These are phyloP conservation scores for Podospora anserina DNA, from an alignment of 495 filamentous ascomycete species.

Conservation along the genomic window DNA sequence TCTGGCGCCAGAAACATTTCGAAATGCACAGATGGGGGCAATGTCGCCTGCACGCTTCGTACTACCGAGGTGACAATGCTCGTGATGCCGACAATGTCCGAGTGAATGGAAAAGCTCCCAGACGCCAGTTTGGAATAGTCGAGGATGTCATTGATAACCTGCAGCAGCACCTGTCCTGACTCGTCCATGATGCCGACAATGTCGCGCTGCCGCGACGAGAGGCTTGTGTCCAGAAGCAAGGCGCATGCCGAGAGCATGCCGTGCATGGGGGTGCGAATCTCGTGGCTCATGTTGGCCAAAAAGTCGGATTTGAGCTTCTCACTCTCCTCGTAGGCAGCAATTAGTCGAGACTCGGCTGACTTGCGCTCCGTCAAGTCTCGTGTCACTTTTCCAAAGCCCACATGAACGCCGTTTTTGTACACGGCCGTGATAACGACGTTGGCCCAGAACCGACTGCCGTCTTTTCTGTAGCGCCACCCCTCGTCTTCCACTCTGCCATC, in stretches of 20 bases:
- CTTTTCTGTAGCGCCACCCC: slow-evolving; percentile 62
- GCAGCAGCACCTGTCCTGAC: slow-evolving; percentile 46
- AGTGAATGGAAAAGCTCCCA: slow-evolving; percentile 45
- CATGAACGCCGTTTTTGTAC: slow-evolving; percentile 53
- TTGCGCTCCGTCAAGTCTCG: slow-evolving; percentile 62
- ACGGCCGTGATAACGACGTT: slow-evolving; percentile 64
- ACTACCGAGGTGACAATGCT: slow-evolving; percentile 54
- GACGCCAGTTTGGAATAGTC: slow-evolving; percentile 51
- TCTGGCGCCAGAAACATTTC: slow-evolving; percentile 38
- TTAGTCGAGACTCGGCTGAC: slow-evolving; percentile 54
- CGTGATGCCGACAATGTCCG: slow-evolving; percentile 41
- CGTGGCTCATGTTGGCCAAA: slow-evolving; percentile 59
- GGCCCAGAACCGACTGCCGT: slow-evolving; percentile 63
- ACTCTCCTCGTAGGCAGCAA: slow-evolving; percentile 63
- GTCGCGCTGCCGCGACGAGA: slow-evolving; percentile 43
- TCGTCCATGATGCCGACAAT: slow-evolving; percentile 47
- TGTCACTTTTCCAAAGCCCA: slow-evolving; percentile 65
- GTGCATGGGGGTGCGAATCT: slow-evolving; percentile 54
- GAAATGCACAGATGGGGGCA: slow-evolving; percentile 35
- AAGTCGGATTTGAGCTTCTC: slow-evolving; percentile 65
- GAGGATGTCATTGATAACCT: slow-evolving; percentile 53
- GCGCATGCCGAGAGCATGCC: slow-evolving; percentile 50
- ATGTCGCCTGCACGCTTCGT: slow-evolving; percentile 41
- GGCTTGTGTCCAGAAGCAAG: slow-evolving; percentile 42
- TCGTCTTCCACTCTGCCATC: slow-evolving; percentile 63